A percentile compares a stretch with the other conserved stretches of the same genome.
These are phyloP conservation scores for Endotrypanum monterogeii DNA, from an alignment of 208 protist genomes.

Conservation along the genomic window DNA sequence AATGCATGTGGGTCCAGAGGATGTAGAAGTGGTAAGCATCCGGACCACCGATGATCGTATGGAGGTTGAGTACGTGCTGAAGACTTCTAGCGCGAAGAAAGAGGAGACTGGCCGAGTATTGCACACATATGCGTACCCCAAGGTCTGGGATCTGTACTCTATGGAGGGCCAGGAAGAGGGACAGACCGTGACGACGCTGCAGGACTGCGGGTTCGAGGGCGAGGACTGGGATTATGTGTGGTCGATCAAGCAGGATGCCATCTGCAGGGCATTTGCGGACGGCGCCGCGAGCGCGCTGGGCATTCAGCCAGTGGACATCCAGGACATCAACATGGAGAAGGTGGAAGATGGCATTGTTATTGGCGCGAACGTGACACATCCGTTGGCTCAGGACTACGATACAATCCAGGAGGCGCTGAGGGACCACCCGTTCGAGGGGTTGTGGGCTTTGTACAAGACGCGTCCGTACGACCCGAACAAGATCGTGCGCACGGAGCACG, in stretches of 20 bases:
- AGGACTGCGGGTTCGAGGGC: conserved; percentile 57
- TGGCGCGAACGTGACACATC: conserved; percentile 31
- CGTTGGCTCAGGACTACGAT: conserved; percentile 24
- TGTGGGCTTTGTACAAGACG: conserved; percentile 57
- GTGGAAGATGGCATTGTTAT: not conserved
- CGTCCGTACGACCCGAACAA: conserved; percentile 25
- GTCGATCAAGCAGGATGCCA: conserved; percentile 20
- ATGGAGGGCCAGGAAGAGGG: not conserved
- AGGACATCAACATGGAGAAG: conserved; percentile 7
- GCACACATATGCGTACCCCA: conserved; percentile 28
- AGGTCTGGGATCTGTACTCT: conserved; percentile 37
- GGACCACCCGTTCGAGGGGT: conserved; percentile 33
- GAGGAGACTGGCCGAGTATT: conserved; percentile 9
- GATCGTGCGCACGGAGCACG: conserved; percentile 32
- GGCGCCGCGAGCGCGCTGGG: conserved; percentile 17
- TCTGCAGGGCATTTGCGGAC: conserved; percentile 39
- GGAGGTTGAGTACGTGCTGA: conserved; percentile 40
- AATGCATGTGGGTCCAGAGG: conserved; percentile 18
- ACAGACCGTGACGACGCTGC: conserved; percentile 39
- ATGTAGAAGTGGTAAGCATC: conserved; percentile 33
- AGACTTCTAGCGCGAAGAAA: not conserved
- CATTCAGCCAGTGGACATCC: conserved; percentile 13
- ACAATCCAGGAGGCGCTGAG: conserved; percentile 41
- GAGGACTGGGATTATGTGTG: conserved; percentile 59
- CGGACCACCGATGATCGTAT: conserved; percentile 21